These are phyloP conservation scores for Cryptococcus wingfieldii DNA, from an alignment of 1,284 basidiomycete species.

Conservation along the genomic window DNA sequence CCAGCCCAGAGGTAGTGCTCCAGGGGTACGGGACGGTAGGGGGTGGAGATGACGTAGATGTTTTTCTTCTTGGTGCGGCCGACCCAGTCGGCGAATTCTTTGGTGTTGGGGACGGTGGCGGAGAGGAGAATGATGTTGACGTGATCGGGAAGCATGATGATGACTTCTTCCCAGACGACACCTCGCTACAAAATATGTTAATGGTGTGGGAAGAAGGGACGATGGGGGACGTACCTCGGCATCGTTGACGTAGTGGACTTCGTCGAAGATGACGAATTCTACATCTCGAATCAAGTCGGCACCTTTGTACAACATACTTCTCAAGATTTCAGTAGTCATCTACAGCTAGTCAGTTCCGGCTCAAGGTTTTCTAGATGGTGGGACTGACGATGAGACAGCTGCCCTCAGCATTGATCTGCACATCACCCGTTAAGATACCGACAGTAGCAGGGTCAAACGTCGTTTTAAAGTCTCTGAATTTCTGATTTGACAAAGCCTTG, in stretches of 20 bases:
- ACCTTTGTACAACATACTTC: slow-evolving; percentile 98
- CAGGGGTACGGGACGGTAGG: slow-evolving; percentile 91
- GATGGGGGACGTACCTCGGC: slow-evolving; percentile 66
- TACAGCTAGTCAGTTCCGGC: slow-evolving; percentile 6
- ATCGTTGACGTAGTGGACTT: slow-evolving; percentile 99
- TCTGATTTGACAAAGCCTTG: slow-evolving; percentile 98
- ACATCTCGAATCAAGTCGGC: slow-evolving; percentile 98
- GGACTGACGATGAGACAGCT: slow-evolving; percentile 75
- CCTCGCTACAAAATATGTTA: slow-evolving; percentile 62
- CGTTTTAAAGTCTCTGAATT: slow-evolving; percentile 97
- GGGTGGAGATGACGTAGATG: slow-evolving; percentile 97
- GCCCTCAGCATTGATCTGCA: slow-evolving; percentile 98
- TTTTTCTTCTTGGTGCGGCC: slow-evolving; percentile 99
- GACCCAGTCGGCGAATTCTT: slow-evolving; percentile 99
- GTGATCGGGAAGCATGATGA: slow-evolving; percentile 97
- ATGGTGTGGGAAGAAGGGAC: neutral
- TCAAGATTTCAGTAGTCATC: slow-evolving; percentile 98
- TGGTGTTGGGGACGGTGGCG: slow-evolving; percentile 96
- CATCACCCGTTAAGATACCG: slow-evolving; percentile 96
- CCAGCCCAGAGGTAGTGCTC: slow-evolving; percentile 97
- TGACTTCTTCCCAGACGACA: slow-evolving; percentile 99
- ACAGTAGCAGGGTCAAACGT: slow-evolving; percentile 89
- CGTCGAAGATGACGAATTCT: slow-evolving; percentile 99
- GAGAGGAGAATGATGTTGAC: slow-evolving; percentile 95
- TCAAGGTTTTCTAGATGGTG: neutral